Evolutionary conservation across 2,329 filamentous ascomycete genomes (phyloP).

Genomic region (Cladosporium cucumerinum): DNA sequence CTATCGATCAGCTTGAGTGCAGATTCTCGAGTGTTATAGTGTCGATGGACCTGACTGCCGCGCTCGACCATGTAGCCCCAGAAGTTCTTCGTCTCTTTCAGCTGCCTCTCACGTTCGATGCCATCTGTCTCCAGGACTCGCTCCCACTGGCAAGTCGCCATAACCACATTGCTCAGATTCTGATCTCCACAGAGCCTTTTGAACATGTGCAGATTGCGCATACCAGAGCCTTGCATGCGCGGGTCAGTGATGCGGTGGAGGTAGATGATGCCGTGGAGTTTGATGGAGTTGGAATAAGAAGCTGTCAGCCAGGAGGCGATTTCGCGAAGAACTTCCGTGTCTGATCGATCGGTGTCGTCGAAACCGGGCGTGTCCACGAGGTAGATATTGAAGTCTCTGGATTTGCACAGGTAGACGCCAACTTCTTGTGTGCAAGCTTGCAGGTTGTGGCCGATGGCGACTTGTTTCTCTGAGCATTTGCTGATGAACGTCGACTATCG

Average conservation of each 20-base stretch:
- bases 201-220: constrained; percentile 46
- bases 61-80: constrained; percentile 25
- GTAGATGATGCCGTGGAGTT: constrained; percentile 46
- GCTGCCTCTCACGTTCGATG: constrained; percentile 24
- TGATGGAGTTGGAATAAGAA: constrained; percentile 33
- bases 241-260: constrained; percentile 45
- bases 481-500: constrained; percentile 35
- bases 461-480: constrained; percentile 13
- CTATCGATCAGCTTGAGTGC: constrained; percentile 21
- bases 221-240: constrained; percentile 40
- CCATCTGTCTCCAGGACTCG: constrained; percentile 14
- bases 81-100: constrained; percentile 22
- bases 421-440: neutral
- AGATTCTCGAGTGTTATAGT: constrained; percentile 18
- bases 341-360: constrained; percentile 40
- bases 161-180: constrained; percentile 39
- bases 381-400: constrained; percentile 1
- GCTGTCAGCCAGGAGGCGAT: constrained; percentile 41
- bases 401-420: constrained; percentile 8
- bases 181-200: constrained; percentile 43
- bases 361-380: constrained; percentile 36
- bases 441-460: constrained; percentile 33
- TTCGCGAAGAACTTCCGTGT: constrained; percentile 45
- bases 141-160: constrained; percentile 47
- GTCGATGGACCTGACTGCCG: constrained; percentile 20